These are phyloP conservation scores for Trichosanthes truncata DNA, from an alignment of 306 rosid genomes.

Conservation along the genomic window DNA sequence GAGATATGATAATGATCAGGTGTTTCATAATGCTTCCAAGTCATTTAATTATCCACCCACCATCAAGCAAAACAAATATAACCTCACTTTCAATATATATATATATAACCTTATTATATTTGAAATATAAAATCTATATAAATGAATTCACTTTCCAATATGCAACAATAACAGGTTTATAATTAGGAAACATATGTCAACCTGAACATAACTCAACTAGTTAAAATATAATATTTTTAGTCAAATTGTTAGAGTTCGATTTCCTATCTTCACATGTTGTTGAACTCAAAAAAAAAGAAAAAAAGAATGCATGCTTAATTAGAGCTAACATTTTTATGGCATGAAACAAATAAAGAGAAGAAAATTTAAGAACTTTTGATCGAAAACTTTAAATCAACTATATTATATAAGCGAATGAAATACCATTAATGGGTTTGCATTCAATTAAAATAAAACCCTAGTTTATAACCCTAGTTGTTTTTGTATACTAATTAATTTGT, in stretches of 20 bases:
- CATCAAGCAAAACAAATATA: not conserved
- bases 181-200: no score
- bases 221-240: no score
- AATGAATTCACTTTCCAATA: no score
- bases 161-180: not conserved
- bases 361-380: not conserved
- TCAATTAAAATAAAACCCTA: constrained; percentile 2
- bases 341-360: not conserved
- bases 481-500: not conserved
- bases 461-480: not conserved
- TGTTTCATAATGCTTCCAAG: not conserved
- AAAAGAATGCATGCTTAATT: not conserved
- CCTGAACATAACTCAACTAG: no score
- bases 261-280: not conserved
- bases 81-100: no score
- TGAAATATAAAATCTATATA: not conserved
- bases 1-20: not conserved
- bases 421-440: not conserved
- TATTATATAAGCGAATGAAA: not conserved
- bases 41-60: not conserved
- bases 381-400: not conserved
- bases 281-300: no score
- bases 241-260: no score
- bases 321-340: not conserved
- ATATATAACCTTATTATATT: no score